phyloP scores from a whole-genome alignment of 768 basidiomycete genomes.

The Boletus tomentosulus region DNA sequence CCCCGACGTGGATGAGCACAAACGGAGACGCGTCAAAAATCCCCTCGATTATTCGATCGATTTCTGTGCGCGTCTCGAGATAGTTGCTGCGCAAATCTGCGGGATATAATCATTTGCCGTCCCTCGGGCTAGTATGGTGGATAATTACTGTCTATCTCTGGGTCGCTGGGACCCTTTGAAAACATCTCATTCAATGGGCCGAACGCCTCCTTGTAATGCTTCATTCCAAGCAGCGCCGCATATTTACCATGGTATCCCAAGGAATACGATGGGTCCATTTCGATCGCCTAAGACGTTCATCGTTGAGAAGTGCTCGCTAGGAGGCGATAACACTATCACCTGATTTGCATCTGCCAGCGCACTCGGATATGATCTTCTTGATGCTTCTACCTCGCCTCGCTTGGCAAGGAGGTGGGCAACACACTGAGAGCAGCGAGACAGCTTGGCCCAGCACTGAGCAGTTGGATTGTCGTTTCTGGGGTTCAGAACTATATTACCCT shows the following conservation, averaged over 20 bases:
- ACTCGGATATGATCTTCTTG: not conserved
- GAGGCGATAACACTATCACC: not conserved
- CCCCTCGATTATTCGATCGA: not conserved
- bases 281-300: not conserved
- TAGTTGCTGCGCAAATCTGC: conserved; percentile 2
- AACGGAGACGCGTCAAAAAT: conserved; percentile 1
- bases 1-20: conserved; percentile 8
- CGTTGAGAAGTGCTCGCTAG: not conserved
- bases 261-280: not conserved
- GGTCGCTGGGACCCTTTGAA: not conserved
- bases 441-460: not conserved
- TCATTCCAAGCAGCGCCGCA: not conserved
- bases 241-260: conserved; percentile 4
- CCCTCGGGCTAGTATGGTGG: not conserved
- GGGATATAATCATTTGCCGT: not conserved
- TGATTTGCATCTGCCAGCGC: conserved; percentile 5
- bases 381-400: conserved; percentile 2
- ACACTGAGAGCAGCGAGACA: not conserved
- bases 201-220: not conserved
- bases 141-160: not conserved
- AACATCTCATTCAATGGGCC: not conserved
- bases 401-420: conserved; percentile 7
- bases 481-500: not conserved
- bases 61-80: not conserved
- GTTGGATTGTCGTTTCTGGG: not conserved